Percentiles rank a stretch among this genome's conserved stretches.
phyloP scores from a whole-genome alignment of 169 alveolate genomes.

The Fabrea salina region DNA sequence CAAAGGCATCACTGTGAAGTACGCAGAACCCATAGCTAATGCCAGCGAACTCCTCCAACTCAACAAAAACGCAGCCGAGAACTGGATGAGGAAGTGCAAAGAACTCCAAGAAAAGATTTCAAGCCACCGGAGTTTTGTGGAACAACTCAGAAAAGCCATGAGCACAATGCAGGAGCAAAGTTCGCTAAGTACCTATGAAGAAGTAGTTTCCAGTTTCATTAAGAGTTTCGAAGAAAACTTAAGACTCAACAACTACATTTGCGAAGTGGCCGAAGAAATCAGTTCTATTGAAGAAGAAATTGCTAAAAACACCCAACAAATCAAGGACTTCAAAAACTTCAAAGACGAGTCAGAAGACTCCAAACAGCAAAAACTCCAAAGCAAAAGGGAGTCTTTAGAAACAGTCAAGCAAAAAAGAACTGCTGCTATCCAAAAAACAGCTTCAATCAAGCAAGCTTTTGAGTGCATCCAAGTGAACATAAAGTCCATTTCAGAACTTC shows the following conservation, averaged over 20 bases:
- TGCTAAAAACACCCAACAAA: not conserved
- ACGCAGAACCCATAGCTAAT: conserved; percentile 11
- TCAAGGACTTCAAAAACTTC: not conserved
- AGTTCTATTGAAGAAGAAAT: not conserved
- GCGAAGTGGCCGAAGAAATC: conserved; percentile 27
- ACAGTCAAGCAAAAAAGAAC: too few relatives aligned
- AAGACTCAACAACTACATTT: not conserved
- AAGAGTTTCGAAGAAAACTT: conserved; percentile 19
- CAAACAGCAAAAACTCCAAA: too few relatives aligned
- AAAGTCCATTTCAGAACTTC: too few relatives aligned
- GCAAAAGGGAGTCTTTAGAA: too few relatives aligned
- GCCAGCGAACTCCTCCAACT: conserved; percentile 24
- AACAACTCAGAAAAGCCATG: not conserved
- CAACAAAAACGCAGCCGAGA: not conserved
- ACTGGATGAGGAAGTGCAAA: not conserved
- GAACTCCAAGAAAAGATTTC: not conserved
- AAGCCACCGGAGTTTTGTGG: not conserved
- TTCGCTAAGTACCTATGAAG: not conserved
- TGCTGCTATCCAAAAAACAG: too few relatives aligned
- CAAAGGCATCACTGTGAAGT: conserved; percentile 16
- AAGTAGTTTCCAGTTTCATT: not conserved
- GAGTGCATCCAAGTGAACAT: too few relatives aligned
- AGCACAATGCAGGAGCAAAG: not conserved
- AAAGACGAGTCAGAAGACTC: too few relatives aligned
- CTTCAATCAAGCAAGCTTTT: too few relatives aligned